Percentiles rank a stretch among this genome's conserved stretches.
phyloP scores from a whole-genome alignment of 2,329 filamentous ascomycete species.

The Phaeosphaeriaceae sp. region DNA sequence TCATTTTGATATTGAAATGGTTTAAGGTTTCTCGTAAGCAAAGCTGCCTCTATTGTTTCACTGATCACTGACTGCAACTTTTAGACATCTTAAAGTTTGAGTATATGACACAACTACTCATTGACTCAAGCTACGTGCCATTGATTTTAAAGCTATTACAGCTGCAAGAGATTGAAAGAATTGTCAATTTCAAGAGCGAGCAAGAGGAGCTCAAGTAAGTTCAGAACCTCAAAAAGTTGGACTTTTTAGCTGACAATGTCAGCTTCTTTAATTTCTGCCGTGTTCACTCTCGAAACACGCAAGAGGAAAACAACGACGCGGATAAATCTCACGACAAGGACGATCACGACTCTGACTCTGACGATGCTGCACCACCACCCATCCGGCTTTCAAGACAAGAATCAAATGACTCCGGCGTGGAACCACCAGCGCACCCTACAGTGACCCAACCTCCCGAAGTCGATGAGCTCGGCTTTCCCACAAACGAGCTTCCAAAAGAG shows the following conservation, averaged over 20 bases:
- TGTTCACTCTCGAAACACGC: slow-evolving; percentile 67
- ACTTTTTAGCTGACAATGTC: slow-evolving; percentile 15
- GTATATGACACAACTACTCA: slow-evolving; percentile 88
- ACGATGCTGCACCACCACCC: slow-evolving; percentile 83
- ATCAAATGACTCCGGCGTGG: slow-evolving; percentile 33
- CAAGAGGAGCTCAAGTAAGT: slow-evolving; percentile 78
- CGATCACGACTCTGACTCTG: slow-evolving; percentile 48
- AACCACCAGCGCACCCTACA: slow-evolving; percentile 34
- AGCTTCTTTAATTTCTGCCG: slow-evolving; percentile 95
- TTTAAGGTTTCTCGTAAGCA: slow-evolving; percentile 88
- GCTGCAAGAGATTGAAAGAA: slow-evolving; percentile 89
- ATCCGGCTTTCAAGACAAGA: slow-evolving; percentile 64
- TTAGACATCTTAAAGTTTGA: slow-evolving; percentile 93
- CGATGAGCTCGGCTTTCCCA: slow-evolving; percentile 86
- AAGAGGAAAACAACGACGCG: slow-evolving; percentile 32
- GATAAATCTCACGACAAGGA: slow-evolving; percentile 23
- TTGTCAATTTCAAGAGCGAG: slow-evolving; percentile 85
- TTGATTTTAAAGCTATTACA: slow-evolving; percentile 92
- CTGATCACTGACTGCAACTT: not conserved
- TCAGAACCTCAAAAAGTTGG: not conserved
- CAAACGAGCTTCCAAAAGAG: slow-evolving; percentile 70
- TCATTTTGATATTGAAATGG: slow-evolving; percentile 93
- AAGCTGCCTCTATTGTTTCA: not conserved
- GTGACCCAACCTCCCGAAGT: slow-evolving; percentile 60
- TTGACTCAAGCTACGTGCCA: slow-evolving; percentile 95